These are phyloP conservation scores for Exidia glandulosa DNA, from an alignment of 768 basidiomycete genomes.

Conservation along the genomic window DNA sequence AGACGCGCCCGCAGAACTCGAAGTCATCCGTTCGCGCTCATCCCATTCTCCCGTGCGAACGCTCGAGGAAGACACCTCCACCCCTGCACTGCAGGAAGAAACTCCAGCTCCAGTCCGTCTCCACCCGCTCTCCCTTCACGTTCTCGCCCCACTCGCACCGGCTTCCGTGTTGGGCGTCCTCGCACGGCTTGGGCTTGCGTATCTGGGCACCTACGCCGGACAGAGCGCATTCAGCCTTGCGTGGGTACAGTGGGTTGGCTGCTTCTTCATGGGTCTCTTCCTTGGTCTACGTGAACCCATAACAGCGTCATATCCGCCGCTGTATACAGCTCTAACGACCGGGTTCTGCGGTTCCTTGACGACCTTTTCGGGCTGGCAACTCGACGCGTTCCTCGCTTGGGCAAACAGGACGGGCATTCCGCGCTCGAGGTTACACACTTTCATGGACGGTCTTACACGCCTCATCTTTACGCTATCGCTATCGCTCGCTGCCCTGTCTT, in stretches of 20 bases:
- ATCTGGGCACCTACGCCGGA: slow-evolving; percentile 65
- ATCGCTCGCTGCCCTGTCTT: slow-evolving; percentile 62
- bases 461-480: slow-evolving; percentile 68
- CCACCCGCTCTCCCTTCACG: slow-evolving; percentile 47
- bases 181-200: slow-evolving; percentile 65
- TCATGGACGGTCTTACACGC: slow-evolving; percentile 77
- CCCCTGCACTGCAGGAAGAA: slow-evolving; percentile 10
- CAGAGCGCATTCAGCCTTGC: slow-evolving; percentile 68
- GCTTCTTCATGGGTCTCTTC: slow-evolving; percentile 81
- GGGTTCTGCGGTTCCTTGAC: slow-evolving; percentile 95
- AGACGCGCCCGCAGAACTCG: background rate
- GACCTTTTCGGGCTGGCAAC: slow-evolving; percentile 93
- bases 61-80: background rate
- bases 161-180: slow-evolving; percentile 80
- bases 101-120: slow-evolving; percentile 27
- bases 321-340: slow-evolving; percentile 83
- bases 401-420: slow-evolving; percentile 34
- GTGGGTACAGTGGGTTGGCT: slow-evolving; percentile 81
- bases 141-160: slow-evolving; percentile 64
- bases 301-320: slow-evolving; percentile 63
- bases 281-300: slow-evolving; percentile 63
- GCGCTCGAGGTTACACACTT: slow-evolving; percentile 32
- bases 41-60: background rate
- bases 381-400: slow-evolving; percentile 81
- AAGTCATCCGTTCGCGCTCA: background rate